phyloP scores from a whole-genome alignment of 495 filamentous ascomycete species.

The Penicillium samsonianum region DNA sequence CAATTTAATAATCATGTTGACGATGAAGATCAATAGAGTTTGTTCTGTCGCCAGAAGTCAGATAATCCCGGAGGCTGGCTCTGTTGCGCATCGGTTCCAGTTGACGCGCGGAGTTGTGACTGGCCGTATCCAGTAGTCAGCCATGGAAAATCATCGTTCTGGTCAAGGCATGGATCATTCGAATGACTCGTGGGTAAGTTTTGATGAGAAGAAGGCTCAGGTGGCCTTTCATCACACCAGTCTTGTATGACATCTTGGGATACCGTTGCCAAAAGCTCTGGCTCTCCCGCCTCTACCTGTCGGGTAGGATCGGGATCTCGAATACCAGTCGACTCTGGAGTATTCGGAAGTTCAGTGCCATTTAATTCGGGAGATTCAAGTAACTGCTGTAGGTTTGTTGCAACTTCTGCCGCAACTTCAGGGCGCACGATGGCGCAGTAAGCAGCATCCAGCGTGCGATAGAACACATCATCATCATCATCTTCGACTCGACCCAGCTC shows the following conservation, averaged over 20 bases:
- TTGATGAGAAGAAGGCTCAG: not conserved
- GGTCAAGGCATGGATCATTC: not conserved
- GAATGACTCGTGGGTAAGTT: not conserved
- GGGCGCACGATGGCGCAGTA: conserved; percentile 16
- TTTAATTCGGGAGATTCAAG: not conserved
- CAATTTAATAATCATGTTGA: not conserved
- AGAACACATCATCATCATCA: conserved; percentile 12
- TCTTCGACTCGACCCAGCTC: not conserved
- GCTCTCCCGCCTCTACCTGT: not conserved
- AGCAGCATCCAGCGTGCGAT: conserved; percentile 20
- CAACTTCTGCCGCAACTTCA: not conserved
- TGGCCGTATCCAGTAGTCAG: not conserved
- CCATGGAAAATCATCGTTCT: not conserved
- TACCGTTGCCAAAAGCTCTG: not conserved
- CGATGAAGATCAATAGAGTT: conserved; percentile 24
- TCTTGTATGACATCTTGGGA: not conserved
- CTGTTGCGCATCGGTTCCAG: not conserved
- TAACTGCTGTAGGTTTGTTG: not conserved
- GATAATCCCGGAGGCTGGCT: not conserved
- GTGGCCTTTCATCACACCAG: not conserved
- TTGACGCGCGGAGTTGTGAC: not conserved
- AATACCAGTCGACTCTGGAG: not conserved
- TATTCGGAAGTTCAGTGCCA: not conserved
- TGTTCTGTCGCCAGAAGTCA: conserved; percentile 38
- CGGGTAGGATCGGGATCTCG: not conserved